Conservation (phyloP, 140 eudicot species). For the Flaveria floridana region DNA sequence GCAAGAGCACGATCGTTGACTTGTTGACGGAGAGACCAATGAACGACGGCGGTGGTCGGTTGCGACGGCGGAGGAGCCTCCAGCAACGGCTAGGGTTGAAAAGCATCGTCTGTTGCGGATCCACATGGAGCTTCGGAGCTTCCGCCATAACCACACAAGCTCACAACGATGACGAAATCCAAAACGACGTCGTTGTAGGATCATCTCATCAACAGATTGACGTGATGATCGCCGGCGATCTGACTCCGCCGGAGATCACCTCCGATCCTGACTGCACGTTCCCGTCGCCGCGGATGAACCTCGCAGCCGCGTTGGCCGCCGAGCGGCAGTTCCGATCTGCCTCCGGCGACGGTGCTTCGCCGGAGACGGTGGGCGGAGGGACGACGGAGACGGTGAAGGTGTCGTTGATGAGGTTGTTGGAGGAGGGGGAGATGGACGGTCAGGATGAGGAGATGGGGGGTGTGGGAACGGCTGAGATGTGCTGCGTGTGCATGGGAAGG, state of each 20-base stretch:
- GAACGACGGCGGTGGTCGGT: slow-evolving; percentile 57
- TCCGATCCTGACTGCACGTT: slow-evolving; percentile 37
- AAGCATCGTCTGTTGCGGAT: slow-evolving; percentile 53
- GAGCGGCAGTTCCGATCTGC: not conserved
- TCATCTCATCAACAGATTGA: not conserved
- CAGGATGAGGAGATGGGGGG: slow-evolving; percentile 36
- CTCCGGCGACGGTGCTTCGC: not conserved
- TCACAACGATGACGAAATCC: not conserved
- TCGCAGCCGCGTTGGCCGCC: not conserved
- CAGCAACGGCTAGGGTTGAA: slow-evolving; percentile 71
- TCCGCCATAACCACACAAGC: slow-evolving; percentile 36
- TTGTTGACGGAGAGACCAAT: slow-evolving; percentile 38
- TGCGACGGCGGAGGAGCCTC: slow-evolving; percentile 44
- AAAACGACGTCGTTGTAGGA: slow-evolving; percentile 13
- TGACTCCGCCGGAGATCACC: not conserved
- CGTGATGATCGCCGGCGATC: not conserved
- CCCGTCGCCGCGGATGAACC: slow-evolving; percentile 39
- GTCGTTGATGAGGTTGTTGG: slow-evolving; percentile 77
- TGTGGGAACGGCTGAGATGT: slow-evolving; percentile 50
- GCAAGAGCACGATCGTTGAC: slow-evolving; percentile 23
- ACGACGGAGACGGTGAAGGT: slow-evolving; percentile 45
- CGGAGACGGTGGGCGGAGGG: slow-evolving; percentile 38
- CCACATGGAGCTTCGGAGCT: slow-evolving; percentile 58
- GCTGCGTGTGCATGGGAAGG: slow-evolving; percentile 99
- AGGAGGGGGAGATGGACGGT: slow-evolving; percentile 49